A percentile compares a stretch with the other conserved stretches of the same genome.
Conservation (phyloP, 345 rosid genomes). For the Ailanthus altissimus region DNA sequence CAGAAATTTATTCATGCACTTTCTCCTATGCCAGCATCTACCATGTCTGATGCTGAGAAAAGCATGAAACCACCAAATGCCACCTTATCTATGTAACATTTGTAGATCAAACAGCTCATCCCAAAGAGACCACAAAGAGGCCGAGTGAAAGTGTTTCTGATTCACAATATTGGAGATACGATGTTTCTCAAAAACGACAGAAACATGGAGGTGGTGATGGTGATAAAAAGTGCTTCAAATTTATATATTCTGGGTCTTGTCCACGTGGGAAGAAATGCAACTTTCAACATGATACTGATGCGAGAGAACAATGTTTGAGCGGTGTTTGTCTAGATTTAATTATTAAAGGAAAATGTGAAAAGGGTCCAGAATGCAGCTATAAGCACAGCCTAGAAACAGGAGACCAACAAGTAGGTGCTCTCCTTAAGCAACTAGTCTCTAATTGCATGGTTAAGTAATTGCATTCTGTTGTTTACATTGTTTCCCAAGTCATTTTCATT, state of each 20-base stretch:
- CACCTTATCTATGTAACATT: slow-evolving; percentile 62
- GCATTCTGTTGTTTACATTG: slow-evolving; percentile 14
- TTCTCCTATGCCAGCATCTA: slow-evolving; percentile 76
- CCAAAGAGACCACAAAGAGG: slow-evolving; percentile 56
- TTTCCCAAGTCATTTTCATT: neutral
- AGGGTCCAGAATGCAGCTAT: slow-evolving; percentile 88
- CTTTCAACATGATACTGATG: slow-evolving; percentile 71
- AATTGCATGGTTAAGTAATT: slow-evolving; percentile 14
- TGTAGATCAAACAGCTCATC: slow-evolving; percentile 42
- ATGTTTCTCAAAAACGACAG: slow-evolving; percentile 75
- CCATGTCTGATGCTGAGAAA: slow-evolving; percentile 78
- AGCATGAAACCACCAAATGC: slow-evolving; percentile 67
- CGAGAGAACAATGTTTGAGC: slow-evolving; percentile 76
- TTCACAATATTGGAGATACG: slow-evolving; percentile 92
- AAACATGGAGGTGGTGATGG: slow-evolving; percentile 62
- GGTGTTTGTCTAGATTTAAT: slow-evolving; percentile 96
- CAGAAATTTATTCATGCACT: slow-evolving; percentile 94
- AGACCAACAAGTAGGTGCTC: slow-evolving; percentile 53
- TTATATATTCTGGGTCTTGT: slow-evolving; percentile 82
- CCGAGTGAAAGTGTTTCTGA: slow-evolving; percentile 48
- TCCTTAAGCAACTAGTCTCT: neutral
- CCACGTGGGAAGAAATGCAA: slow-evolving; percentile 69
- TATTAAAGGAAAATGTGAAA: slow-evolving; percentile 90
- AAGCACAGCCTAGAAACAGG: slow-evolving; percentile 68
- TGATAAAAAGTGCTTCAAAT: slow-evolving; percentile 77